Evolutionary conservation across 495 filamentous ascomycete species (phyloP).

Genomic region (Jackrogersella multiformis): DNA sequence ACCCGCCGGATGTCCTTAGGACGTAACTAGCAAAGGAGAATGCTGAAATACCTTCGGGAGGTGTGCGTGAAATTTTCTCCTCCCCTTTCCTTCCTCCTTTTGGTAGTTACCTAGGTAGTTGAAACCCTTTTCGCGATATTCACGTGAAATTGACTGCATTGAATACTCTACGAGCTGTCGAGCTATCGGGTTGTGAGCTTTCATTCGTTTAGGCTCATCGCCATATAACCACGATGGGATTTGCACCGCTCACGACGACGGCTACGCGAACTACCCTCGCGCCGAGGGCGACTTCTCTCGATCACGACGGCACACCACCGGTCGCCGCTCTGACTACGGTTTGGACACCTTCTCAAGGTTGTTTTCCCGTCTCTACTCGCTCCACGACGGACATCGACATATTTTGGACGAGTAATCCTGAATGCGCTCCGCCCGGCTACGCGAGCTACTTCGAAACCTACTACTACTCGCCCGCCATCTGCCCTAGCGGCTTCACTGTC

Average conservation of each 20-base stretch:
- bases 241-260: constrained; percentile 25
- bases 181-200: not conserved
- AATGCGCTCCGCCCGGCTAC: constrained; percentile 26
- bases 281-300: constrained; percentile 14
- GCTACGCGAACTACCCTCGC: constrained; percentile 1
- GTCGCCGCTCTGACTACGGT: constrained; percentile 32
- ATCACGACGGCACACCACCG: constrained; percentile 33
- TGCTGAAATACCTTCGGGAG: not conserved
- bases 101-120: not conserved
- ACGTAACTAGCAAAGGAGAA: not conserved
- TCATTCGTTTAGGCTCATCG: constrained; percentile 3
- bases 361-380: constrained; percentile 22
- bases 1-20: not conserved
- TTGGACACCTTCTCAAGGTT: constrained; percentile 18
- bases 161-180: not conserved
- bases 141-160: not conserved
- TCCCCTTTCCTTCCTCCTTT: not conserved
- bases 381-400: constrained; percentile 16
- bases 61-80: not conserved
- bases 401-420: constrained; percentile 20
- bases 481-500: constrained; percentile 27
- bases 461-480: constrained; percentile 37
- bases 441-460: constrained; percentile 25
- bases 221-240: constrained; percentile 7
- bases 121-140: not conserved